Percentiles rank a stretch among this genome's conserved stretches.
phyloP scores from a whole-genome alignment of 2,329 filamentous ascomycete genomes.

The Purpureocillium lavendulum region DNA sequence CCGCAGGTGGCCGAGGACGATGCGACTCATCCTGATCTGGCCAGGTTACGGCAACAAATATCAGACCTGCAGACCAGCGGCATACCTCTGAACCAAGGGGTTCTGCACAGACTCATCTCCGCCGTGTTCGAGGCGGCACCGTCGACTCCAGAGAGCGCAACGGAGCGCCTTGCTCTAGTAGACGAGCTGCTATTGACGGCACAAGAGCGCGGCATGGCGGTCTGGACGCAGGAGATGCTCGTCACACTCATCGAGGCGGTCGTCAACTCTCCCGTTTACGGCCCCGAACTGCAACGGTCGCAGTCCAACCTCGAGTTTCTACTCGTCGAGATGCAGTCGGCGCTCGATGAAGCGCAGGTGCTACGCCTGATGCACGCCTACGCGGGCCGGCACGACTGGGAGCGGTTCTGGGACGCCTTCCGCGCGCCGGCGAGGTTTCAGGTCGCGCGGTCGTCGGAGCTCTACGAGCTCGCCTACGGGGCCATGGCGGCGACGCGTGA shows the following conservation, averaged over 20 bases:
- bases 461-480: conserved; percentile 48
- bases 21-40: conserved; percentile 8
- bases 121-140: conserved; percentile 24
- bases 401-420: conserved; percentile 54
- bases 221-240: conserved; percentile 39
- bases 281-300: conserved; percentile 25
- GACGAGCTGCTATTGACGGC: conserved; percentile 35
- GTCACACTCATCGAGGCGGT: conserved; percentile 35
- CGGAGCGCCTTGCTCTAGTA: conserved; percentile 27
- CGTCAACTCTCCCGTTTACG: conserved; percentile 20
- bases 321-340: conserved; percentile 25
- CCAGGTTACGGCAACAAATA: conserved; percentile 19
- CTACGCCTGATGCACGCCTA: conserved; percentile 37
- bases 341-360: conserved; percentile 30
- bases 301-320: conserved; percentile 37
- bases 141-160: conserved; percentile 11
- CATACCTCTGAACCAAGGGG: conserved; percentile 22
- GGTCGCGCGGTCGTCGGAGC: conserved; percentile 34
- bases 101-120: conserved; percentile 28
- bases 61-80: conserved; percentile 30
- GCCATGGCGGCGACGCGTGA: conserved; percentile 36
- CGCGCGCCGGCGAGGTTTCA: conserved; percentile 42
- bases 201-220: conserved; percentile 32
- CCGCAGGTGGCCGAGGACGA: neutral
- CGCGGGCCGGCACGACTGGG: conserved; percentile 39